Evolutionary conservation across 441 rosid species (phyloP).

Genomic region (Geranium incanum): DNA sequence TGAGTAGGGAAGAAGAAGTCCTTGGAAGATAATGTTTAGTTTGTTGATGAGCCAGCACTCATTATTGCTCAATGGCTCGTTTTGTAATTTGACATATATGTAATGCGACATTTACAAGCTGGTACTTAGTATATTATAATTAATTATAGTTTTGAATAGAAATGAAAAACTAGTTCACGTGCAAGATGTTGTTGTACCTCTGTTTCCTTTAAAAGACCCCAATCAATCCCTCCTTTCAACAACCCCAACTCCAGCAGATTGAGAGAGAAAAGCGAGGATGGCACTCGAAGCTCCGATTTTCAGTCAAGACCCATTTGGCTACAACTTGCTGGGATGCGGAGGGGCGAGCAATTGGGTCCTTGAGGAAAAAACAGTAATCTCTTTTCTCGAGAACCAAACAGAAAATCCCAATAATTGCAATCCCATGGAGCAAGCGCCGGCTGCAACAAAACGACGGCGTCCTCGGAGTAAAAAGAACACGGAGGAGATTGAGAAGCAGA

Average conservation of each 20-base stretch:
- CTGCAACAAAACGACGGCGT: constrained; percentile 7
- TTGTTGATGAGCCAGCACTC: too few relatives aligned
- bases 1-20: too few relatives aligned
- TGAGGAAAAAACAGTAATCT: too few relatives aligned
- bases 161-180: neutral
- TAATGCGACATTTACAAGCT: too few relatives aligned
- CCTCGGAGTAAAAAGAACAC: constrained; percentile 17
- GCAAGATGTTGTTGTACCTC: neutral
- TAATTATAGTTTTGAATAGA: neutral
- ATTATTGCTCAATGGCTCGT: neutral
- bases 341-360: neutral
- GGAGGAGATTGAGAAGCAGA: constrained; percentile 21
- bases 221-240: neutral
- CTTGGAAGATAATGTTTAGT: too few relatives aligned
- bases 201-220: neutral
- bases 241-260: too few relatives aligned
- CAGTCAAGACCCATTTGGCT: constrained; percentile 6
- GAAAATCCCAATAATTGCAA: neutral
- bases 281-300: constrained; percentile 16
- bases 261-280: constrained; percentile 2
- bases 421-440: neutral
- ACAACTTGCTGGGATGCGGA: constrained; percentile 7
- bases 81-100: neutral
- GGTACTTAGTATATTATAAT: too few relatives aligned
- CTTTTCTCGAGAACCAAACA: constrained; percentile 32